Evolutionary conservation across 2,329 filamentous ascomycete genomes (phyloP).

Genomic region (Gnomoniopsis smithogilvyi): DNA sequence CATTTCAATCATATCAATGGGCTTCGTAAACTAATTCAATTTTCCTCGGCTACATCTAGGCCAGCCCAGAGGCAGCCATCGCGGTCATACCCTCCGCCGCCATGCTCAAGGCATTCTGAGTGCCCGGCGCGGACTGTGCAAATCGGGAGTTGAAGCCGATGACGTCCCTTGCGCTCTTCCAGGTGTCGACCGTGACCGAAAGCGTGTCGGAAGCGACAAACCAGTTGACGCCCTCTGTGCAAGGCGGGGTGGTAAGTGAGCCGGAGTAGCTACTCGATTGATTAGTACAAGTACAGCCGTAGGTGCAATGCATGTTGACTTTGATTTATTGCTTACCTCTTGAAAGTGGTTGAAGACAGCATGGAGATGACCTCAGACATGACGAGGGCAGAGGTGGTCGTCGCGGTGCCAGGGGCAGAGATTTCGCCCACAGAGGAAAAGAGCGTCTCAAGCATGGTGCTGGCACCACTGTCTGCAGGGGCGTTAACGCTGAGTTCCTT

Average conservation of each 20-base stretch:
- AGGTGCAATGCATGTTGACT: background rate
- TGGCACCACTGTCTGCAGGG: slow-evolving; percentile 30
- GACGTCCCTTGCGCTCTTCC: slow-evolving; percentile 36
- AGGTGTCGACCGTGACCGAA: slow-evolving; percentile 34
- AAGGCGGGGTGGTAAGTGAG: slow-evolving; percentile 48
- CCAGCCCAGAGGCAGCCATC: background rate
- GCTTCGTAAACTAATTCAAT: background rate
- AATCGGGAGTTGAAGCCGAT: slow-evolving; percentile 47
- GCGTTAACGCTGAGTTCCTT: slow-evolving; percentile 40
- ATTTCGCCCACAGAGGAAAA: slow-evolving; percentile 40
- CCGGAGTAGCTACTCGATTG: slow-evolving; percentile 36
- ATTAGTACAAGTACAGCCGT: background rate
- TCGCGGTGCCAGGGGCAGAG: slow-evolving; percentile 37
- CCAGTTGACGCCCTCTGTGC: slow-evolving; percentile 45
- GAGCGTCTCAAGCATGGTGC: slow-evolving; percentile 43
- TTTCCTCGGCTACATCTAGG: no score
- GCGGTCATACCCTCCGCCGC: slow-evolving; percentile 1
- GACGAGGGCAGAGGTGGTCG: slow-evolving; percentile 37
- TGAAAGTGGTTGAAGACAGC: slow-evolving; percentile 35
- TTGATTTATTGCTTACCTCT: slow-evolving; percentile 27
- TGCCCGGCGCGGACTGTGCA: slow-evolving; percentile 39
- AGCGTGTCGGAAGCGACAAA: slow-evolving; percentile 43
- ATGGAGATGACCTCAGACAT: slow-evolving; percentile 40
- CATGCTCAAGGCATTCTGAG: slow-evolving; percentile 32
- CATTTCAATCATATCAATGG: background rate